Evolutionary conservation across 345 rosid genomes (phyloP), one percentile per base, ranked within the genome.

Genomic region (Acer saccharum): DNA sequence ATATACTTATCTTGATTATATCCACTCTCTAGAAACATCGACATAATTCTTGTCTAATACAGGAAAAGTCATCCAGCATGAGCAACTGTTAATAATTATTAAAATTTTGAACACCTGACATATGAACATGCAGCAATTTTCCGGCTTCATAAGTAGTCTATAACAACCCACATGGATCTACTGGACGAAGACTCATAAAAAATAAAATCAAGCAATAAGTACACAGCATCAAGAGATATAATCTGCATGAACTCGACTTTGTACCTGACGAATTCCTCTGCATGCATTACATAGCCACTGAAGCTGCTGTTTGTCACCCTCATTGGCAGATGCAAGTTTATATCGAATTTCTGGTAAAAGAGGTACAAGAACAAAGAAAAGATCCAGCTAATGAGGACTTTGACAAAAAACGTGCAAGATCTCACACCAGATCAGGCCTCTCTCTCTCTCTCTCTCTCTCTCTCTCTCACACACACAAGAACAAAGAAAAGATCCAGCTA

Each of bases 271-370:
- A 58, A 78, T 81, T 77, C 87, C 87, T 82, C 80, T 77, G 86
- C 91, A 86, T 68, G 89, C 85, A 76, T 81, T 73, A 75, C 81
- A 76, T 71, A 88, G 71, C 80, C 74, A 58, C 55, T 65, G 86
- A 71, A 88, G 78, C 77, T 84, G 91, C 72, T 70, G 75, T 78
- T 86, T 88, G 82, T 86, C 85, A 54, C 85, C 91, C 68, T 79
- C 84, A 44, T 4, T 70, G 23, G 74, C 79, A 63, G 87, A 82
- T 52, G 86, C 84, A 71, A 88, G 73, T 79, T 74, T 84, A 74
- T 82, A 82, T 29, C 80, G 81, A 44, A 77, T 81, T 80, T 78
- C 90, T 87, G 81, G 67, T 2, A 61, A 70, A 74, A 74, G 21
- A 69, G 65, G 64, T 29, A 52, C 7, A 54, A 18, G 39, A 29